A percentile compares a stretch with the other conserved stretches of the same genome.
Conservation (phyloP, 306 rosid species). For the Sicyos baderoa region DNA sequence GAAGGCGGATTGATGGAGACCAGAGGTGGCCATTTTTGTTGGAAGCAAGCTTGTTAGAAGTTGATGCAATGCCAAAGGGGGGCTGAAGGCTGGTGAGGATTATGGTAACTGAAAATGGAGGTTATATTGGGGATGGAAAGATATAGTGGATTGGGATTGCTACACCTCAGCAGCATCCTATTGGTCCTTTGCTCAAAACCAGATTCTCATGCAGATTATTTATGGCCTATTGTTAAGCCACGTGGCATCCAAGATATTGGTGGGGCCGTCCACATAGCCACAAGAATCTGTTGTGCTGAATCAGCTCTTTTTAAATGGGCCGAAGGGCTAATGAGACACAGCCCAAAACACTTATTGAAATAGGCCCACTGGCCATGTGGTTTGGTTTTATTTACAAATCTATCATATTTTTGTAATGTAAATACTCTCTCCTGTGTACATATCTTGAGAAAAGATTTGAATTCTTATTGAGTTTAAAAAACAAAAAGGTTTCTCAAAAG, state of each 20-base stretch:
- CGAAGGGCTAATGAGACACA: not conserved
- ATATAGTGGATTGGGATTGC: conserved; percentile 75
- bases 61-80: not conserved
- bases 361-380: no score
- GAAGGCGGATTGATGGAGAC: conserved; percentile 74
- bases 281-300: conserved; percentile 14
- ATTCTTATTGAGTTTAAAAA: no score
- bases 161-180: conserved; percentile 58
- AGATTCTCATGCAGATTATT: conserved; percentile 53
- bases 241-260: conserved; percentile 36
- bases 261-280: conserved; percentile 17
- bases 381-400: no score
- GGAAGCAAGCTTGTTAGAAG: conserved; percentile 26
- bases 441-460: no score
- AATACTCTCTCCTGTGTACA: no score
- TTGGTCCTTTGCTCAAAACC: conserved; percentile 43
- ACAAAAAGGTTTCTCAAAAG: no score
- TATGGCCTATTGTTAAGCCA: conserved; percentile 36
- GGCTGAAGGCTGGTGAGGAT: conserved; percentile 21
- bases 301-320: not conserved
- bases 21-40: conserved; percentile 96
- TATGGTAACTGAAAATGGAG: conserved; percentile 17
- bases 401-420: no score
- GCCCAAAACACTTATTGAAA: not conserved
- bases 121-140: conserved; percentile 29